phyloP scores from a whole-genome alignment of 768 basidiomycete species.

The Lactifluus echinatus region DNA sequence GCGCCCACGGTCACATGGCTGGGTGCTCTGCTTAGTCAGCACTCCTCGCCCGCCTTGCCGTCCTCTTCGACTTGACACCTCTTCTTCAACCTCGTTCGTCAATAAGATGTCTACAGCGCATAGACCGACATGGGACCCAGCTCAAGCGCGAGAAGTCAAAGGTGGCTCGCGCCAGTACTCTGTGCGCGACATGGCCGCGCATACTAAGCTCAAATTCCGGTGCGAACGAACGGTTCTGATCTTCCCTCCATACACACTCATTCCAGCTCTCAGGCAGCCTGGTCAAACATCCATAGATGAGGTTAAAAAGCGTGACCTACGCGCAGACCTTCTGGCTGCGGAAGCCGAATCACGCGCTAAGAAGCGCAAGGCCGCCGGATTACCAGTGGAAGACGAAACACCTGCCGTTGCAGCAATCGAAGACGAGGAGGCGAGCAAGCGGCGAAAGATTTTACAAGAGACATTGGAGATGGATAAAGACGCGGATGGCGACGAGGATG shows the following conservation, averaged over 20 bases:
- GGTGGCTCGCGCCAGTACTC: constrained; percentile 90
- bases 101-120: constrained; percentile 66
- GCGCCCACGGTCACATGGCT: background rate
- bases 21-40: constrained; percentile 15
- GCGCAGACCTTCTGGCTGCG: constrained; percentile 73
- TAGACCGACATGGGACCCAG: constrained; percentile 96
- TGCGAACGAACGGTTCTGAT: constrained; percentile 26
- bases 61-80: background rate
- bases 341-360: constrained; percentile 83
- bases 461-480: constrained; percentile 85
- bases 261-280: constrained; percentile 51
- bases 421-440: constrained; percentile 64
- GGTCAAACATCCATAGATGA: constrained; percentile 82
- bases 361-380: constrained; percentile 87
- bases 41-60: background rate
- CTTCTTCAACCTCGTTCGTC: background rate
- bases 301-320: constrained; percentile 69
- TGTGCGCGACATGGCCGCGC: constrained; percentile 86
- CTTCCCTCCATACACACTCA: background rate
- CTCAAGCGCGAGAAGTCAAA: constrained; percentile 87
- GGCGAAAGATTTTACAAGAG: constrained; percentile 81
- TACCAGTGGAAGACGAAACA: constrained; percentile 29
- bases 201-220: constrained; percentile 98
- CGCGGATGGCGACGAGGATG: constrained; percentile 68
- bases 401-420: constrained; percentile 36